Conservation (phyloP, 2,329 filamentous ascomycete genomes). For the Blumeriella jaapii region DNA sequence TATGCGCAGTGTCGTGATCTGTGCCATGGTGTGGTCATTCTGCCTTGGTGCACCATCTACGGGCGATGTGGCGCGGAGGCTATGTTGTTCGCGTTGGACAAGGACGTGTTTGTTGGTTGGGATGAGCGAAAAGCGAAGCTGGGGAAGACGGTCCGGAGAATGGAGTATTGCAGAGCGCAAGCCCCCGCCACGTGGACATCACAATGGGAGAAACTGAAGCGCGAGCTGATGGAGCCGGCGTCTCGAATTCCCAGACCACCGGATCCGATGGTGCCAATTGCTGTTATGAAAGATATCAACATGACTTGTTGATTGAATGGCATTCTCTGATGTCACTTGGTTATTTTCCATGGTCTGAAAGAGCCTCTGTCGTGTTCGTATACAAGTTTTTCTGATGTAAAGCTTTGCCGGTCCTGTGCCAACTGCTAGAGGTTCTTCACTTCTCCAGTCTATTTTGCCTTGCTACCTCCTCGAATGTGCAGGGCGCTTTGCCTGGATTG, state of each 20-base stretch:
- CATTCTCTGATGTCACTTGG: too few relatives aligned
- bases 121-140: neutral
- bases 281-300: too few relatives aligned
- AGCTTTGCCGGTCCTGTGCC: too few relatives aligned
- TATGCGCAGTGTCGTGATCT: neutral
- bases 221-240: neutral
- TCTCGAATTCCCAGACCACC: neutral
- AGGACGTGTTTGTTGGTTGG: neutral
- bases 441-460: too few relatives aligned
- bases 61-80: constrained; percentile 2
- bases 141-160: neutral
- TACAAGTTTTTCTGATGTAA: too few relatives aligned
- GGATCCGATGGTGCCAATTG: neutral
- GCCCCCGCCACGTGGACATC: neutral
- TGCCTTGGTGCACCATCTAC: neutral
- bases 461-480: too few relatives aligned
- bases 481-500: too few relatives aligned
- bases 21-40: neutral
- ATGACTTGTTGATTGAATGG: too few relatives aligned
- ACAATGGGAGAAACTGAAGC: constrained; percentile 1
- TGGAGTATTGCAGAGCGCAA: constrained; percentile 1
- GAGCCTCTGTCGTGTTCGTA: too few relatives aligned
- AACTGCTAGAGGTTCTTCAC: too few relatives aligned
- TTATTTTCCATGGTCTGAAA: too few relatives aligned
- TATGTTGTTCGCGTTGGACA: constrained; percentile 3